These are phyloP conservation scores for Stagonosporopsis tanaceti DNA, from an alignment of 2,329 filamentous ascomycete species.

Conservation along the genomic window DNA sequence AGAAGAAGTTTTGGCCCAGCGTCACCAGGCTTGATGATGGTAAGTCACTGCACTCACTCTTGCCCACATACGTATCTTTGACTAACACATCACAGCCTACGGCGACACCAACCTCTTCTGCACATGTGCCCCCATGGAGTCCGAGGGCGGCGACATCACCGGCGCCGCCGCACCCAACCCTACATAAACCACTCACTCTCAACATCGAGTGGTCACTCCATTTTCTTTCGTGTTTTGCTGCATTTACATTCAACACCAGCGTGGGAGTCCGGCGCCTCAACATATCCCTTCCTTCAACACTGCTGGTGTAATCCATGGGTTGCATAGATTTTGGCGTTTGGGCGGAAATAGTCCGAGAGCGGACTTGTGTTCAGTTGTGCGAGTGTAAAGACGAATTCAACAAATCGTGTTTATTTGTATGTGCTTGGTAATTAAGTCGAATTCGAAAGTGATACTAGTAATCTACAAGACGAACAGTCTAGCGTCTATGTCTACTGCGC, in stretches of 20 bases:
- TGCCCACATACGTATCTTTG: constrained; percentile 24
- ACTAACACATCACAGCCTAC: constrained; percentile 67
- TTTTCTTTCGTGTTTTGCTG: constrained; percentile 10
- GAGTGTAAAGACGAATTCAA: not conserved
- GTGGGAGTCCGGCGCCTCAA: constrained; percentile 24
- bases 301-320: constrained; percentile 12
- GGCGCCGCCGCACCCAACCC: constrained; percentile 45
- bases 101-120: constrained; percentile 95
- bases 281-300: constrained; percentile 25
- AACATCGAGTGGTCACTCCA: constrained; percentile 6
- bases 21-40: constrained; percentile 88
- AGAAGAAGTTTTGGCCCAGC: constrained; percentile 98
- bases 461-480: too few relatives aligned
- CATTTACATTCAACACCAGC: constrained; percentile 24
- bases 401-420: not conserved
- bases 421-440: not conserved
- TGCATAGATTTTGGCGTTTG: constrained; percentile 16
- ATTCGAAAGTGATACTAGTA: too few relatives aligned
- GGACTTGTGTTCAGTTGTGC: not conserved
- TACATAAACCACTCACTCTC: constrained; percentile 31
- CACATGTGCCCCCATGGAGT: constrained; percentile 85
- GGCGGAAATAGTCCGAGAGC: constrained; percentile 1
- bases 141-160: constrained; percentile 39
- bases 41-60: constrained; percentile 55
- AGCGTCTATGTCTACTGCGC: too few relatives aligned